Evolutionary conservation across 768 basidiomycete genomes (phyloP), one percentile per base, ranked within the genome.

Genomic region (Boletus pseudopeckii): DNA sequence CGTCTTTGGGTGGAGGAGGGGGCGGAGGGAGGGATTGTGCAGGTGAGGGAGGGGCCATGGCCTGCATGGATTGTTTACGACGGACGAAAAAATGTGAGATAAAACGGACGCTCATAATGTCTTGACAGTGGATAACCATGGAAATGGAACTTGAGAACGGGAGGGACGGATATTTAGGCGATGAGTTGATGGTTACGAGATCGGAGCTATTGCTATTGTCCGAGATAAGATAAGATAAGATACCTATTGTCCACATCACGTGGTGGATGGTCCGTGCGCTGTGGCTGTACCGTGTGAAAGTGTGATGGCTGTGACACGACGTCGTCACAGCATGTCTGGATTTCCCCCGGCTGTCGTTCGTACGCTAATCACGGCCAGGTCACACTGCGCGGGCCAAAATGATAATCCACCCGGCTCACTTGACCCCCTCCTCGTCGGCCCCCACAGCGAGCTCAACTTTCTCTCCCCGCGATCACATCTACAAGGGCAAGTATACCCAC

Each of bases 401-500:
- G 64, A 71, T 67, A 60, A 69, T 55, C 62, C 58, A 60, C 24
- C 53, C 67, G 54, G 52, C 58, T 28, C 49, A 57, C 18, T 50
- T 49, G 37, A 46, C 57, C 48, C 9, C 59, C 32, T 39, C 59
- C 32, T 57, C 62, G 14, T 51, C 69, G 54, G 51, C 53, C 45
- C 15, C 55, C 22, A 53, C 69, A 44, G 26, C 65, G 39, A 49
- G 15, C 52, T 44, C 56, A 5, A 7, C 15, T 0, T 17, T 26
- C 2, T 9, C 43, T 0, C 61, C 61, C 45, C 66, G 66, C 57
- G 63, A 66, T 59, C 60, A 65, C 57, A 50, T 69, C n/a, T 81
- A 78, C 70, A 85, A 85, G 61, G 83, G 83, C 49, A 85, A 85
- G 65, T 70, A 71, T 18, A 75, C 80, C 7, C 70, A 77, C 60